phyloP scores from a whole-genome alignment of 2,329 filamentous ascomycete genomes.

The Knufia petricola region DNA sequence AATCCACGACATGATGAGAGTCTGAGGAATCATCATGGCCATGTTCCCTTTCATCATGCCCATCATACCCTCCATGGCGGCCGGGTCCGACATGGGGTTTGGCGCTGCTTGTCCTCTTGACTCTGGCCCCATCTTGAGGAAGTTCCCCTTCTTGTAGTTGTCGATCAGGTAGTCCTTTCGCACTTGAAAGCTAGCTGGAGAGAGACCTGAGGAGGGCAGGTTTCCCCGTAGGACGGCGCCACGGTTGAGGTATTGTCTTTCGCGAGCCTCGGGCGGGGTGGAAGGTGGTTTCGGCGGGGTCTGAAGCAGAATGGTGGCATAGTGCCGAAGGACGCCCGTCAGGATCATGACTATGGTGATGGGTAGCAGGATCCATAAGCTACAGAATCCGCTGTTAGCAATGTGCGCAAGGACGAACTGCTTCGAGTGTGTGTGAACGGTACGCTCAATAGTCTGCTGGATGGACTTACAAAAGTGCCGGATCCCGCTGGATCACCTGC shows the following conservation, averaged over 20 bases:
- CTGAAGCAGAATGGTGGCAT: slow-evolving; percentile 84
- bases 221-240: slow-evolving; percentile 79
- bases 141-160: slow-evolving; percentile 75
- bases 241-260: slow-evolving; percentile 75
- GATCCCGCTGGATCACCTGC: slow-evolving; percentile 97
- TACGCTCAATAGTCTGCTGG: neutral
- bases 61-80: slow-evolving; percentile 99
- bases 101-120: slow-evolving; percentile 74
- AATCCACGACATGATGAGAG: slow-evolving; percentile 99
- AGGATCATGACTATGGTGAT: slow-evolving; percentile 98
- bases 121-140: slow-evolving; percentile 73
- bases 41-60: slow-evolving; percentile 99
- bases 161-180: slow-evolving; percentile 73
- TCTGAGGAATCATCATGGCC: slow-evolving; percentile 99
- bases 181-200: slow-evolving; percentile 63
- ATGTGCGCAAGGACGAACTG: slow-evolving; percentile 5
- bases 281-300: slow-evolving; percentile 69
- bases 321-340: slow-evolving; percentile 91
- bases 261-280: slow-evolving; percentile 52
- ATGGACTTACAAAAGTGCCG: slow-evolving; percentile 77
- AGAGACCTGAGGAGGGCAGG: slow-evolving; percentile 63
- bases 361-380: slow-evolving; percentile 97
- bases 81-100: slow-evolving; percentile 91
- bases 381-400: slow-evolving; percentile 31
- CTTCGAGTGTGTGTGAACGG: neutral